Conservation (phyloP, 2,329 filamentous ascomycete genomes). For the Talaromyces islandicus region DNA sequence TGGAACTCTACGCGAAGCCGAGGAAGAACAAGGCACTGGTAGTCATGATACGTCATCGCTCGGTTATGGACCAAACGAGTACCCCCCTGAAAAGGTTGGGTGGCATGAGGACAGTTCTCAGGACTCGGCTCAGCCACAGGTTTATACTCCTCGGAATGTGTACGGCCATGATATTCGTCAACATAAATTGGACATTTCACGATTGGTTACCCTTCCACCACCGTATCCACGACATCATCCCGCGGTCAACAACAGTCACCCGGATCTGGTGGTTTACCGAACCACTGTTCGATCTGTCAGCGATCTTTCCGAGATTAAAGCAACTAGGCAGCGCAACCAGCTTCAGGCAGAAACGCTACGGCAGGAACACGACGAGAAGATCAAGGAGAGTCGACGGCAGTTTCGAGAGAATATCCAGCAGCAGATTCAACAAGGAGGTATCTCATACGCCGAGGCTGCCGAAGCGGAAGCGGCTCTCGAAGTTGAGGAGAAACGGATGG, state of each 20-base stretch:
- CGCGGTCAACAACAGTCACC: constrained; percentile 92
- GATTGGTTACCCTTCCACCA: constrained; percentile 85
- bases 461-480: constrained; percentile 72
- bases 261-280: constrained; percentile 74
- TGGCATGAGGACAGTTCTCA: constrained; percentile 44
- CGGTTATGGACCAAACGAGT: constrained; percentile 50
- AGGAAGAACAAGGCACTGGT: constrained; percentile 17
- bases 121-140: constrained; percentile 12
- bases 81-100: constrained; percentile 60
- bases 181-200: constrained; percentile 72
- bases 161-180: constrained; percentile 28
- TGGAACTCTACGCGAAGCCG: constrained; percentile 19
- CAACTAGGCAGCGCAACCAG: constrained; percentile 52
- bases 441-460: constrained; percentile 77
- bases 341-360: constrained; percentile 49
- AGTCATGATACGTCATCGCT: constrained; percentile 18
- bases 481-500: constrained; percentile 61
- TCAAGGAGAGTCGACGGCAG: constrained; percentile 56
- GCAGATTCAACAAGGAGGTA: constrained; percentile 69
- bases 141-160: not conserved
- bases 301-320: constrained; percentile 65
- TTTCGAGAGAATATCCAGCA: constrained; percentile 71
- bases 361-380: constrained; percentile 45
- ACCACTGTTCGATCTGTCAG: constrained; percentile 66
- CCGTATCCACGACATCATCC: constrained; percentile 93